Evolutionary conservation across 768 basidiomycete genomes (phyloP), one percentile per base, ranked within the genome.

Genomic region (Calocera cornea): DNA sequence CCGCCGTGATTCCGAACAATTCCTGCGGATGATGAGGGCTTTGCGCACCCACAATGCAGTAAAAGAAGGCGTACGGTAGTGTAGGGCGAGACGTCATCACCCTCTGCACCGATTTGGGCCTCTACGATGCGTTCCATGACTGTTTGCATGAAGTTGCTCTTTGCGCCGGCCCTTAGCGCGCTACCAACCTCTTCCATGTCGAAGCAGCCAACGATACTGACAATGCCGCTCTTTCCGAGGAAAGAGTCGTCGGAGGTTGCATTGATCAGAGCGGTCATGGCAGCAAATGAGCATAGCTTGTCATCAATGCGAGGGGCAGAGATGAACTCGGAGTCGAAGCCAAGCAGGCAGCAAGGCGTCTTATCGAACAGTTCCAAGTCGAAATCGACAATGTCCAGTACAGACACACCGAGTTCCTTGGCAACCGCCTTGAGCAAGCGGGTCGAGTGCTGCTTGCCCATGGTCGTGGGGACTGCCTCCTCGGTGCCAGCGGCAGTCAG

Each of bases 121-220:
- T 50, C 49, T n/a, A 50, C 49, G 24, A 50, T 50, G 24, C 49
- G 49, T n/a, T 50, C 49, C 49, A 50, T 50, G 49, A 50, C 49
- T 11, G 49, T 50, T n/a, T 50, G 49, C 49, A 50, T 50, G 24
- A 50, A 50, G 24, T 50, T 50, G 49, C 49, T 50, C 49, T n/a
- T 50, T 24, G 49, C 49, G 12, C 49, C 49, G 22, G 10, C 11
- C 24, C 49, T 50, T 10, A 50, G 24, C 22, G 49, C 49, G 24
- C 49, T 50, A 10, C 49, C 49, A 50, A 50, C 49, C 24, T 50
- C 49, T 24, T 50, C 49, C 49, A 50, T 50, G 24, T 50, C 49
- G 24, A 50, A 50, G 49, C 49, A 50, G 8, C 49, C 49, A 27
- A 50, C 49, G 10, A 50, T 24, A 50, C 24, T 50, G 49, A 50